Conservation (phyloP, 805 yeast species). For the Jamesozyma rosinii region DNA sequence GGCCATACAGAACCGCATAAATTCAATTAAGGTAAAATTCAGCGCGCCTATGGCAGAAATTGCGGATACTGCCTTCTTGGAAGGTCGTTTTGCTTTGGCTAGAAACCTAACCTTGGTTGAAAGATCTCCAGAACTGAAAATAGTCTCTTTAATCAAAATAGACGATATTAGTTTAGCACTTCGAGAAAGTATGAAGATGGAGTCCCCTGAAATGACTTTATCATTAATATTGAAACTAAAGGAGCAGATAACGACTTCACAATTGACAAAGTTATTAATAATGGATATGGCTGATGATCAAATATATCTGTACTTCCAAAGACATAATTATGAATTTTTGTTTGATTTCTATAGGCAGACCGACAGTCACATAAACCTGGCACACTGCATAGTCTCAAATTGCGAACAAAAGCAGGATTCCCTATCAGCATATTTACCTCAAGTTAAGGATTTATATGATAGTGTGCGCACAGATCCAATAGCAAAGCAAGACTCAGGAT, state of each 20-base stretch:
- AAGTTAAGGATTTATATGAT: conserved; percentile 26
- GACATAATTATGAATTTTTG: conserved; percentile 32
- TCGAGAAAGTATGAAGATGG: conserved; percentile 51
- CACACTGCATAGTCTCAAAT: conserved; percentile 33
- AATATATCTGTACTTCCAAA: conserved; percentile 29
- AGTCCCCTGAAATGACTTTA: conserved; percentile 50
- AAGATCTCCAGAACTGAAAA: conserved; percentile 45
- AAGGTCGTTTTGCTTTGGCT: conserved; percentile 68
- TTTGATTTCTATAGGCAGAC: conserved; percentile 56
- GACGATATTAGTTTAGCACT: conserved; percentile 66
- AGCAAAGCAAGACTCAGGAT: conserved; percentile 13
- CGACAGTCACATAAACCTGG: conserved; percentile 44
- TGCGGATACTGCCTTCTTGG: conserved; percentile 32
- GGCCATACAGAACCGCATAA: conserved; percentile 30
- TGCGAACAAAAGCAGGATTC: conserved; percentile 28
- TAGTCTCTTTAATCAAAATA: conserved; percentile 56
- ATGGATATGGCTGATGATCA: conserved; percentile 32
- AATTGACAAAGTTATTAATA: conserved; percentile 55
- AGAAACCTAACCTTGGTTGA: conserved; percentile 61
- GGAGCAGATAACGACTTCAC: conserved; percentile 49
- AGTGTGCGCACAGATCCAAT: conserved; percentile 8
- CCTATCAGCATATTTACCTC: conserved; percentile 28
- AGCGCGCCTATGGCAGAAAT: conserved; percentile 33
- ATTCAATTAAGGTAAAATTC: conserved; percentile 13
- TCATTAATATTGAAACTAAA: conserved; percentile 39